Conservation (phyloP, 2,329 filamentous ascomycete genomes). For the Scedosporium minutisporum region DNA sequence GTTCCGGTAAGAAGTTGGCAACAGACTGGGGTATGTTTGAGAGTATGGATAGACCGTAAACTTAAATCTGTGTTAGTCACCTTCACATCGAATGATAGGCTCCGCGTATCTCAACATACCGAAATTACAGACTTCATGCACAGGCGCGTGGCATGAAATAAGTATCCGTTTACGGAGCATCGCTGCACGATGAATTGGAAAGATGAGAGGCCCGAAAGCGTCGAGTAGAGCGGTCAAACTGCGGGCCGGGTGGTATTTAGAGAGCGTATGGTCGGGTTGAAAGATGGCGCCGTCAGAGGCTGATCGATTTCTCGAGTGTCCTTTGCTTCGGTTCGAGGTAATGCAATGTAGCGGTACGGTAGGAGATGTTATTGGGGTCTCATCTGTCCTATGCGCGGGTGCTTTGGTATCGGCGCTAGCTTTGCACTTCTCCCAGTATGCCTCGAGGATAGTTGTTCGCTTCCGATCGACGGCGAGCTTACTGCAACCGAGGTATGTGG, state of each 20-base stretch:
- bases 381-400: constrained; percentile 11
- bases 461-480: constrained; percentile 56
- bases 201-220: constrained; percentile 81
- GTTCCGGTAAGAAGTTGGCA: constrained; percentile 55
- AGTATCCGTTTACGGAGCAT: constrained; percentile 80
- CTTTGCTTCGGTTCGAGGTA: constrained; percentile 24
- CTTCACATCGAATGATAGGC: neutral
- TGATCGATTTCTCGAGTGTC: constrained; percentile 47
- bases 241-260: constrained; percentile 75
- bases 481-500: constrained; percentile 19
- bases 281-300: constrained; percentile 53
- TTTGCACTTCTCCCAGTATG: constrained; percentile 59
- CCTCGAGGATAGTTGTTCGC: constrained; percentile 55
- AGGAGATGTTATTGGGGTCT: constrained; percentile 44
- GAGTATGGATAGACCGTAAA: constrained; percentile 89
- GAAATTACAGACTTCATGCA: constrained; percentile 79
- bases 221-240: constrained; percentile 70
- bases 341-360: constrained; percentile 28
- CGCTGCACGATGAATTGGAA: constrained; percentile 81
- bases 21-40: constrained; percentile 76
- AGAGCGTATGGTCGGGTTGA: constrained; percentile 55
- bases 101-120: constrained; percentile 42
- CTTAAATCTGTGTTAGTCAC: constrained; percentile 31
- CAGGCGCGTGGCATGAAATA: constrained; percentile 76
- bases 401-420: neutral